Percentiles rank a stretch among this genome's conserved stretches.
Evolutionary conservation across 768 basidiomycete genomes (phyloP).

Genomic region (Macrolepiota fuliginosa): DNA sequence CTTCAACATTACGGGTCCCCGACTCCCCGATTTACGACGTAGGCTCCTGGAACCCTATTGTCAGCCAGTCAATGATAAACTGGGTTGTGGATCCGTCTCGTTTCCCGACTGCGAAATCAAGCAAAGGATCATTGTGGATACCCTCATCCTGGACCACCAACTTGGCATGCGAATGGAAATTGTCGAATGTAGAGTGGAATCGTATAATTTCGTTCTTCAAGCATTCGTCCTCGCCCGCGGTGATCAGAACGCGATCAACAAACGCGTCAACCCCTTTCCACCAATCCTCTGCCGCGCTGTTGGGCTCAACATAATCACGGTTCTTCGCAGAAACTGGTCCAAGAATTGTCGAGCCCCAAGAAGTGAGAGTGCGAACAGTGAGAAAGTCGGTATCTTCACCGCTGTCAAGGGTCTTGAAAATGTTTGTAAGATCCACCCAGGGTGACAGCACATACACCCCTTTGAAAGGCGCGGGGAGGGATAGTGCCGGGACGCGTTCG

Average conservation of each 20-base stretch:
- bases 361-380: constrained; percentile 11
- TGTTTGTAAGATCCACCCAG: constrained; percentile 26
- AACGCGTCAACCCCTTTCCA: constrained; percentile 28
- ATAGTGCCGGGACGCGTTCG: constrained; percentile 18
- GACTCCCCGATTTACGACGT: not conserved
- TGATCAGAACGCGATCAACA: constrained; percentile 33
- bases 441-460: constrained; percentile 29
- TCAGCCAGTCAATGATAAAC: constrained; percentile 4
- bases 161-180: constrained; percentile 18
- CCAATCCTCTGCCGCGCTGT: constrained; percentile 29
- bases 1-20: too few species aligned
- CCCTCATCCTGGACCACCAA: constrained; percentile 22
- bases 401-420: constrained; percentile 20
- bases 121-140: constrained; percentile 13
- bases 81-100: not conserved
- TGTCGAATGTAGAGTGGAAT: constrained; percentile 21
- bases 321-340: constrained; percentile 19
- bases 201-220: constrained; percentile 30
- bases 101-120: not conserved
- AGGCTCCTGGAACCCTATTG: constrained; percentile 6
- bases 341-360: constrained; percentile 16
- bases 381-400: constrained; percentile 25
- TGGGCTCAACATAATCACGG: constrained; percentile 29
- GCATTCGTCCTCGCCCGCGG: constrained; percentile 32
- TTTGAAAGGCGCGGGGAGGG: constrained; percentile 20